A percentile compares a stretch with the other conserved stretches of the same genome.
phyloP scores from a whole-genome alignment of 371 early-diverging fungal genomes.

The Actinomucor elegans region DNA sequence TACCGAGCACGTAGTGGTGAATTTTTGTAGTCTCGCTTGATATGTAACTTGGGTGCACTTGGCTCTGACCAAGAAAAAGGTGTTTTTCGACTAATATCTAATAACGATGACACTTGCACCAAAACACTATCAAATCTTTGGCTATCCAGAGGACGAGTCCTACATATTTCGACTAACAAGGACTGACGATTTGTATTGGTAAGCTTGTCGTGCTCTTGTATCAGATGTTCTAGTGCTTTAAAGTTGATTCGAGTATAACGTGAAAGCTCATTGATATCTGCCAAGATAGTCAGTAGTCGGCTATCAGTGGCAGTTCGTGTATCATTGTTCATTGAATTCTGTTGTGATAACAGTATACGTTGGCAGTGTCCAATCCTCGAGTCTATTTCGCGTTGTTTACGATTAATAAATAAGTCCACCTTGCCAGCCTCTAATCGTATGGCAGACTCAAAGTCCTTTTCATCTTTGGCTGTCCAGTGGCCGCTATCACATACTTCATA shows the following conservation, averaged over 20 bases:
- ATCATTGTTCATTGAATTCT: neutral
- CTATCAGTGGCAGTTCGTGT: conserved; percentile 24
- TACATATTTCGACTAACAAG: conserved; percentile 26
- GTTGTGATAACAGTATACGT: conserved; percentile 27
- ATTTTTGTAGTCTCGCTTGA: conserved; percentile 30
- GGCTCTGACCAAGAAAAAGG: no score
- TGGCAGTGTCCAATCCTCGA: conserved; percentile 78
- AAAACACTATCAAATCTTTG: conserved; percentile 76
- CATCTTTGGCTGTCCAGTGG: conserved; percentile 68
- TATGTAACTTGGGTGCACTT: no score
- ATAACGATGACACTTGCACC: conserved; percentile 79
- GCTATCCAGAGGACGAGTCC: conserved; percentile 28
- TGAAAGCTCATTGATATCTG: conserved; percentile 86
- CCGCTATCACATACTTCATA: conserved; percentile 46
- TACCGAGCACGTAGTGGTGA: no score
- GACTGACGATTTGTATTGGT: conserved; percentile 11
- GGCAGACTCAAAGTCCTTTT: conserved; percentile 81
- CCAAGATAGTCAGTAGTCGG: conserved; percentile 74
- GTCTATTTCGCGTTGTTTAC: conserved; percentile 85
- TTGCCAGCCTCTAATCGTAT: conserved; percentile 89
- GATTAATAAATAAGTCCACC: conserved; percentile 54
- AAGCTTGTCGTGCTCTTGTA: conserved; percentile 80
- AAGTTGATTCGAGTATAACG: conserved; percentile 94
- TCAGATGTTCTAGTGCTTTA: conserved; percentile 89
- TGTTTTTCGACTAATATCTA: conserved; percentile 68